Percentiles rank a stretch among this genome's conserved stretches.
Evolutionary conservation across 2,329 filamentous ascomycete genomes (phyloP).

Genomic region (Cryphonectria nitschkei): DNA sequence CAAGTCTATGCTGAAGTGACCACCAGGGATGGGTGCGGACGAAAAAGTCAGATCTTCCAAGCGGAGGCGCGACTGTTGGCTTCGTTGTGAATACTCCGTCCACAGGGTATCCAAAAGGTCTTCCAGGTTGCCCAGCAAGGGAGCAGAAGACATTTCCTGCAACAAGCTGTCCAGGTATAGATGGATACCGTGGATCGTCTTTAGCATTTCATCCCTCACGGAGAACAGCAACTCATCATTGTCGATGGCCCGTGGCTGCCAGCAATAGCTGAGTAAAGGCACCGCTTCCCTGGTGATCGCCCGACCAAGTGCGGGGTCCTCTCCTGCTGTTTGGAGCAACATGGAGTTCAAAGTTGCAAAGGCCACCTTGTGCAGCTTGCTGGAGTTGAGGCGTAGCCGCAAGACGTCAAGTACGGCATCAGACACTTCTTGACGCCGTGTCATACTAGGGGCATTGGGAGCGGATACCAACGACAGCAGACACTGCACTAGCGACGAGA

Average conservation of each 20-base stretch:
- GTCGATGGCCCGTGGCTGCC: slow-evolving; percentile 70
- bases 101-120: slow-evolving; percentile 73
- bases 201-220: slow-evolving; percentile 78
- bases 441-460: slow-evolving; percentile 68
- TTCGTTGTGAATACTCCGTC: slow-evolving; percentile 74
- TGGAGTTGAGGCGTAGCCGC: slow-evolving; percentile 37
- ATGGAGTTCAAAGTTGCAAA: slow-evolving; percentile 78
- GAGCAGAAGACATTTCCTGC: slow-evolving; percentile 45
- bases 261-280: slow-evolving; percentile 74
- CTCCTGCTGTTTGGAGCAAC: slow-evolving; percentile 66
- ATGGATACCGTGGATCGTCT: slow-evolving; percentile 68
- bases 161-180: slow-evolving; percentile 64
- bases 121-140: slow-evolving; percentile 56
- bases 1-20: slow-evolving; percentile 51
- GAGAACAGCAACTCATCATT: slow-evolving; percentile 64
- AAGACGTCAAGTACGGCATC: slow-evolving; percentile 64
- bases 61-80: slow-evolving; percentile 73
- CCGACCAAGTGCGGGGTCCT: slow-evolving; percentile 67
- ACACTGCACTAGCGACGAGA: slow-evolving; percentile 65
- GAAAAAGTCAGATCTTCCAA: slow-evolving; percentile 74
- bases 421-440: slow-evolving; percentile 60
- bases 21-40: slow-evolving; percentile 45
- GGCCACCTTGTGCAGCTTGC: slow-evolving; percentile 67
- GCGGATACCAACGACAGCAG: slow-evolving; percentile 66
- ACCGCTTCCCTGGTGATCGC: slow-evolving; percentile 64